These are phyloP conservation scores for Bothriochloa decipiens DNA, from an alignment of 176 grass and related monocot genomes.

Conservation along the genomic window DNA sequence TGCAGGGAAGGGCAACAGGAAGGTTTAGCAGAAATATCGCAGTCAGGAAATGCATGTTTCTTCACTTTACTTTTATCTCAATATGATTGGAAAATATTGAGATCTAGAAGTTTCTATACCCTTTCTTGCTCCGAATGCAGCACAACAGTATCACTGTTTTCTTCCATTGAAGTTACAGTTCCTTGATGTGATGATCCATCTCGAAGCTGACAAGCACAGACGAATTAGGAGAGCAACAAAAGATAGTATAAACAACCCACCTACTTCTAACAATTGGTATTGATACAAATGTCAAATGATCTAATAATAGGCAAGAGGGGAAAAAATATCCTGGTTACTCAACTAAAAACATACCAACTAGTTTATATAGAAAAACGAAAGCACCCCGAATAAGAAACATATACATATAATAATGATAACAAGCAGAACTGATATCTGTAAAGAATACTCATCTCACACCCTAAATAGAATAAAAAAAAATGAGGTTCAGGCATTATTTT, in stretches of 20 bases:
- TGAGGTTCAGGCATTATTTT: background rate
- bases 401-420: background rate
- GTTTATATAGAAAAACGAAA: background rate
- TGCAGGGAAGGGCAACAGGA: constrained; percentile 38
- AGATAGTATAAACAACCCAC: background rate
- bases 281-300: background rate
- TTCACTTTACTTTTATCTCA: constrained; percentile 12
- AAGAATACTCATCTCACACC: constrained; percentile 7
- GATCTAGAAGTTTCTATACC: constrained; percentile 44
- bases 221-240: constrained; percentile 9
- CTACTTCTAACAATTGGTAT: background rate
- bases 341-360: constrained; percentile 3
- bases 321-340: background rate
- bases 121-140: constrained; percentile 72
- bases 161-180: constrained; percentile 96
- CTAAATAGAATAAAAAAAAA: constrained; percentile 24
- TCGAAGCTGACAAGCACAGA: constrained; percentile 63
- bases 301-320: background rate
- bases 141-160: constrained; percentile 83
- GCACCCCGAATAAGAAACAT: background rate
- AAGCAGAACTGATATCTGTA: background rate
- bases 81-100: constrained; percentile 21
- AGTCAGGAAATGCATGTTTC: background rate
- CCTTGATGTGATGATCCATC: constrained; percentile 93
- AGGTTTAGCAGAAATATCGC: constrained; percentile 5